Base-by-base conservation (phyloP, 441 rosid species). In the Lepidium campestre region DNA sequence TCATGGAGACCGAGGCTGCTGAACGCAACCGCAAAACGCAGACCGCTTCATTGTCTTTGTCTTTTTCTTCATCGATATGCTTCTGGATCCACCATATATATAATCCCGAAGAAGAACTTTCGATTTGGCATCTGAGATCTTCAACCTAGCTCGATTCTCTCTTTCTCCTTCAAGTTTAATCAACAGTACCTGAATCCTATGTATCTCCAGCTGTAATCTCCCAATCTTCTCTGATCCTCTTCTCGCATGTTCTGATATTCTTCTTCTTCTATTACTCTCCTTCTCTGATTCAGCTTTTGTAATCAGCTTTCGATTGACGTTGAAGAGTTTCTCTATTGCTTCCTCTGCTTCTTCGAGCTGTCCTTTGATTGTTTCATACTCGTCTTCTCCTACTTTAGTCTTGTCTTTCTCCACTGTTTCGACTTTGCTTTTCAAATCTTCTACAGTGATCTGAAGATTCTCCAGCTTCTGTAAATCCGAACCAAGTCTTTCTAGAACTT, bases 291-390 rank as follows among this genome's bases (percentile, higher is more conserved):
- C 91, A 0, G 75, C 67, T 62, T 80, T 83, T 39, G 82, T 77
- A 46, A 64, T 66, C 67, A 94, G 67, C 67, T 82, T 88, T 42
- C 75, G 80, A 75, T 49, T 32, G 82, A 72, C 49, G 45, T 89
- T 62, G 81, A 68, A 76, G 14, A 90, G 79, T 76, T 86, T 83
- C 75, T 62, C 53, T 40, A 90, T 81, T 54, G 85, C 78, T 48
- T 82, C 91, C 61, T 90, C 87, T 10, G 93, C 85, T 80, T 95
- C 98, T 63, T 79, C 85, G 48, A 95, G 79, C 80, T 95, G 96
- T 59, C 79, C 97, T 71, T 84, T 87, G 36, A 83, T 82, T 3
- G 79, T 78, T 61, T 83, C 85, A 65, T 81, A 86, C 65, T 88
- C 95, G 4, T 80, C 73, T 36, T 82, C 86, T 73, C 62, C 48